These are phyloP conservation scores for Aspergillus carlsbadensis DNA, from an alignment of 495 filamentous ascomycete species.

Conservation along the genomic window DNA sequence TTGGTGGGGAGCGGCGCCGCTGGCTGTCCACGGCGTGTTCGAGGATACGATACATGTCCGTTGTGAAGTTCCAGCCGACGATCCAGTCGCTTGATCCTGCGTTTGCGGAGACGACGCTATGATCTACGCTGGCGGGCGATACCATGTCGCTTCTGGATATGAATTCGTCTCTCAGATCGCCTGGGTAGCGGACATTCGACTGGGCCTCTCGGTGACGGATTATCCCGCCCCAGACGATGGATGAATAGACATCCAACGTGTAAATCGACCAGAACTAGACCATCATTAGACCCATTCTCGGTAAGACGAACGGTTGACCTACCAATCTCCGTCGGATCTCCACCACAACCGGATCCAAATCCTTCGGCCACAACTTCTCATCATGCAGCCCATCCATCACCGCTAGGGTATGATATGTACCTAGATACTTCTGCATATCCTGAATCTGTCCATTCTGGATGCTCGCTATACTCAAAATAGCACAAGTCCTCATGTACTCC, in stretches of 20 bases:
- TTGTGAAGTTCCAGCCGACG: constrained; percentile 2
- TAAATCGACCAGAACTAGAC: constrained; percentile 6
- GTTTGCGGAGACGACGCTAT: no score
- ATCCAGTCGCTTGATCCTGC: not conserved
- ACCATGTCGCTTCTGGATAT: not conserved
- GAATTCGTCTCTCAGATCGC: not conserved
- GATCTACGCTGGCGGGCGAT: not conserved
- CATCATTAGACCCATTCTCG: not conserved
- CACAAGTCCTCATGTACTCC: constrained; percentile 4
- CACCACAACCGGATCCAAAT: not conserved
- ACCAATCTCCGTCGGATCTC: constrained; percentile 3
- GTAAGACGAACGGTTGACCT: no score
- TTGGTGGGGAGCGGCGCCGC: not conserved
- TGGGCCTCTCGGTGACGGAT: constrained; percentile 6
- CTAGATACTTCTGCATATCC: constrained; percentile 6
- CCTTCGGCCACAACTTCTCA: constrained; percentile 2
- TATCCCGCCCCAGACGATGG: constrained; percentile 1
- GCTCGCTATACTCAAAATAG: not conserved
- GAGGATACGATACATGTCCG: constrained; percentile 3
- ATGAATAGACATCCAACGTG: constrained; percentile 4
- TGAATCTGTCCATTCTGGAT: constrained; percentile 5
- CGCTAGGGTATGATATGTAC: not conserved
- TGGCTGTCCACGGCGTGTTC: not conserved
- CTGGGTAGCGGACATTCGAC: constrained; percentile 1
- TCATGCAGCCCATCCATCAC: constrained; percentile 3